A percentile compares a stretch with the other conserved stretches of the same genome.
Evolutionary conservation across 2,329 filamentous ascomycete genomes (phyloP).

Genomic region (Elsinoe ampelina): DNA sequence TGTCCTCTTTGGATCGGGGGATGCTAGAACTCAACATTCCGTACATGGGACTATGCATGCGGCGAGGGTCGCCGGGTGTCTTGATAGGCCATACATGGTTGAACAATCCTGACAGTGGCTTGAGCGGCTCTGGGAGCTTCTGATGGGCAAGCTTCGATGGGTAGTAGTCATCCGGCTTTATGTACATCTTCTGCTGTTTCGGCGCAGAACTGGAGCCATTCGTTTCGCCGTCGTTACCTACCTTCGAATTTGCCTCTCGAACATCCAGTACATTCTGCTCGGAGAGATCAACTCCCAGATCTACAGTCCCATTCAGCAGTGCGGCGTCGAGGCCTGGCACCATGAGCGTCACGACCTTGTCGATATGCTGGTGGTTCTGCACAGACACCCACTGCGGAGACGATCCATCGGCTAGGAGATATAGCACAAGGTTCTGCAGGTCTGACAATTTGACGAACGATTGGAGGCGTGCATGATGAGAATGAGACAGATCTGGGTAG

Average conservation of each 20-base stretch:
- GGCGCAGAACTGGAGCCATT: neutral
- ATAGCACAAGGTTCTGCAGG: constrained; percentile 49
- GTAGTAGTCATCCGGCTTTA: constrained; percentile 43
- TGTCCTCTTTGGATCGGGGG: constrained; percentile 60
- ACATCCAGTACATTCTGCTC: constrained; percentile 1
- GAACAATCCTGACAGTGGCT: constrained; percentile 73
- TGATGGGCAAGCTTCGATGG: constrained; percentile 35
- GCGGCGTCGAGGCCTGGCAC: constrained; percentile 82
- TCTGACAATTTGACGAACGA: constrained; percentile 49
- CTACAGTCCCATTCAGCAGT: constrained; percentile 64
- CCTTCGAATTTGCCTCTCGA: neutral
- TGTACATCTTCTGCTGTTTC: constrained; percentile 21
- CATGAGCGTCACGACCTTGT: constrained; percentile 81
- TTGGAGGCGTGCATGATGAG: constrained; percentile 44
- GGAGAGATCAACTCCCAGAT: constrained; percentile 18
- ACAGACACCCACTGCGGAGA: constrained; percentile 57
- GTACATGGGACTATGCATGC: constrained; percentile 77
- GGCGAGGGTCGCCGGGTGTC: constrained; percentile 72
- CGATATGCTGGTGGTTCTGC: constrained; percentile 45
- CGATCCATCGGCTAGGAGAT: constrained; percentile 51
- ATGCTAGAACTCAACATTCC: constrained; percentile 70
- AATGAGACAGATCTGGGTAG: constrained; percentile 46
- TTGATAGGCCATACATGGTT: constrained; percentile 80
- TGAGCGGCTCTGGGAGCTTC: constrained; percentile 34
- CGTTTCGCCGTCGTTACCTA: constrained; percentile 7